Evolutionary conservation across 169 alveolate genomes (phyloP), one percentile per base, ranked within the genome.

Genomic region (Cyclospora cayetanensis): DNA sequence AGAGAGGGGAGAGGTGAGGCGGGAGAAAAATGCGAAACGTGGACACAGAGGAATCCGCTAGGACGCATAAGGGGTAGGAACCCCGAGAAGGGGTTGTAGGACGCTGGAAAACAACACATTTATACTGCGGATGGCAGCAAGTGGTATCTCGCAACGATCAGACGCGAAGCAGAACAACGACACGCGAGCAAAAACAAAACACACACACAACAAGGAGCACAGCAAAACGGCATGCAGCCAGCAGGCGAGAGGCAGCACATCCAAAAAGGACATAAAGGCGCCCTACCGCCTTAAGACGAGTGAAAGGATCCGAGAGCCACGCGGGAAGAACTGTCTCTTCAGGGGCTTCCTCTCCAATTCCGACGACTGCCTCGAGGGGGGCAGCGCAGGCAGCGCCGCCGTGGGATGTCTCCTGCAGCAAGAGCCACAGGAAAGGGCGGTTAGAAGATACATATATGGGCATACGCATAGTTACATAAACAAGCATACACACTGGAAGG

Each of bases 261-360:
- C n/a, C n/a, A n/a, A n/a, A n/a, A n/a, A n/a, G n/a, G n/a, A n/a
- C n/a, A n/a, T n/a, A n/a, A n/a, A n/a, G n/a, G n/a, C n/a, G n/a
- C 7, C 70, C n/a, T 29, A 55, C 70, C 9, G 84, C 27, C 25
- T n/a, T 72, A 4, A 42, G 50, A 12, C 84, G 84, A n/a, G 84
- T 4, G 15, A 72, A 72, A 9, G 84, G 84, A 72, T 72, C 84
- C 7, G 84, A 72, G 29, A 72, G 65, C 84, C 84, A 72, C 84
- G 4, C 9, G 15, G 84, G 84, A 9, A 72, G 55, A 25, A 72
- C n/a, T 4, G 70, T 55, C 70, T 55, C 70, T 29, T 55, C 70
- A 18, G 84, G 79, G 7, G 79, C 53, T 25, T 72, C 84, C 84
- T 72, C 84, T 27, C 65, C 84, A 20, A 42, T 37, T 25, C 55